Percentiles rank a stretch among this genome's conserved stretches.
Conservation (phyloP, 192 early-diverging fungal species). For the Gigaspora rosea region DNA sequence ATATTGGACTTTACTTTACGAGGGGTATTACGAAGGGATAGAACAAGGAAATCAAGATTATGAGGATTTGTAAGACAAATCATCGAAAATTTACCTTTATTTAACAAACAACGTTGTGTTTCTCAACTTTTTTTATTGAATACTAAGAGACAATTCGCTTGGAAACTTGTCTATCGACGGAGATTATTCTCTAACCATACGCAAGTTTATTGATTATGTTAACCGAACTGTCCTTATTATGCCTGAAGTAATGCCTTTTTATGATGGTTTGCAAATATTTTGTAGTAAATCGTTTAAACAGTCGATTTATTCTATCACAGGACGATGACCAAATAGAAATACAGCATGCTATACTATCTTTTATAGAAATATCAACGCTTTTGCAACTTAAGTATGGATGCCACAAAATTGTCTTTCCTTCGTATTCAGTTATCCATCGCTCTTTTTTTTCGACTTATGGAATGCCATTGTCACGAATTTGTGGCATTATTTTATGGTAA, state of each 20-base stretch:
- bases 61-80: conserved; percentile 34
- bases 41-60: conserved; percentile 35
- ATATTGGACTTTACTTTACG: conserved; percentile 50
- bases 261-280: not conserved
- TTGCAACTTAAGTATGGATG: conserved; percentile 31
- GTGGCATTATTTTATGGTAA: conserved; percentile 48
- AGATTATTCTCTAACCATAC: conserved; percentile 26
- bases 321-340: conserved; percentile 44
- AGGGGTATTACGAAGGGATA: conserved; percentile 11
- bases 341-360: conserved; percentile 53
- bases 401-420: conserved; percentile 50
- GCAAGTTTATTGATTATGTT: conserved; percentile 48
- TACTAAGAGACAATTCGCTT: not conserved
- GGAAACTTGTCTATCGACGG: not conserved
- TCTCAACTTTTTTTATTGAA: not conserved
- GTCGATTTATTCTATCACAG: not conserved
- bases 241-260: conserved; percentile 29
- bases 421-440: conserved; percentile 43
- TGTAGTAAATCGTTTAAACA: not conserved
- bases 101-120: not conserved
- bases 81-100: not conserved
- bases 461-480: conserved; percentile 52
- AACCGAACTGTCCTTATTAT: conserved; percentile 39
- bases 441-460: conserved; percentile 47
- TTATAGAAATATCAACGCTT: conserved; percentile 44